A percentile compares a stretch with the other conserved stretches of the same genome.
phyloP scores from a whole-genome alignment of 306 rosid genomes.

The Ormosia semicastrata region DNA sequence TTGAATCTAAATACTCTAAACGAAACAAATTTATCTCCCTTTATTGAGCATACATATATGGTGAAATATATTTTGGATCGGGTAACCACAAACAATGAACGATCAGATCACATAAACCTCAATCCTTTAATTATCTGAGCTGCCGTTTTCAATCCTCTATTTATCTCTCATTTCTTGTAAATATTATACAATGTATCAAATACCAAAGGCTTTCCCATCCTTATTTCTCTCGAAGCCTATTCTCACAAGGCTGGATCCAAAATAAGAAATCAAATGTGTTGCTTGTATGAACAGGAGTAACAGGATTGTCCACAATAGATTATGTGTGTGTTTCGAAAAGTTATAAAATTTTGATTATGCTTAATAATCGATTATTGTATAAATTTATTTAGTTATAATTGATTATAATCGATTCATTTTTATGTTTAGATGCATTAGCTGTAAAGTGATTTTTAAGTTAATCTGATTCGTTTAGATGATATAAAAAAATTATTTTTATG shows the following conservation, averaged over 20 bases:
- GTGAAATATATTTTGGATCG: not conserved
- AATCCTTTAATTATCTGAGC: not conserved
- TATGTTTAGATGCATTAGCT: too few species aligned
- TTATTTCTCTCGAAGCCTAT: too few species aligned
- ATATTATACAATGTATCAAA: not conserved
- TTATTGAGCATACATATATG: not conserved
- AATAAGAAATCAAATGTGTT: not conserved
- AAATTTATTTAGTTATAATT: too few species aligned
- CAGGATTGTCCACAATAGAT: not conserved
- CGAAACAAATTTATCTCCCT: not conserved
- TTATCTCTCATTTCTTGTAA: not conserved
- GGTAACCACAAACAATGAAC: not conserved
- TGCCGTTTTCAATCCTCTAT: not conserved
- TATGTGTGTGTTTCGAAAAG: too few species aligned
- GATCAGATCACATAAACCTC: not conserved
- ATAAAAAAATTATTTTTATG: too few species aligned
- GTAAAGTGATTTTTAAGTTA: too few species aligned
- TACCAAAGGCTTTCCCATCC: too few species aligned
- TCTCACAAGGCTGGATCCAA: not conserved
- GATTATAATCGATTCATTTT: too few species aligned
- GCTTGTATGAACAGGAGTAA: not conserved
- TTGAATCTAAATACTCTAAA: not conserved
- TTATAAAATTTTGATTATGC: too few species aligned
- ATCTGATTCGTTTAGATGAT: too few species aligned
- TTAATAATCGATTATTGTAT: too few species aligned